Evolutionary conservation across 495 filamentous ascomycete species (phyloP), one percentile per base, ranked within the genome.

Genomic region (Hyaloscypha finlandica): DNA sequence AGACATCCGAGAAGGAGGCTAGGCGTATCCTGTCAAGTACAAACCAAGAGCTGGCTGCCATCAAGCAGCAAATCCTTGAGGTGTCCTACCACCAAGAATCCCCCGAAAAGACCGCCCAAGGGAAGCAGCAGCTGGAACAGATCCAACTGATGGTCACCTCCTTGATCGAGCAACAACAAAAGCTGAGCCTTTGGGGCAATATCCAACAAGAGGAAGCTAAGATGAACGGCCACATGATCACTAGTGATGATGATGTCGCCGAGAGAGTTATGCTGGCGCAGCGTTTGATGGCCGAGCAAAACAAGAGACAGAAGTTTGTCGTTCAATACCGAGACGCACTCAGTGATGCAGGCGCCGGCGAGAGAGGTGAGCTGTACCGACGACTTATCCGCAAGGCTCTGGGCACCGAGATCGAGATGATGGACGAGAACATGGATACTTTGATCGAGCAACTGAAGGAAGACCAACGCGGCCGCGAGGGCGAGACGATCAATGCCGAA

Each of bases 1-100:
- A 88, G 39, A 78, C 80, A 16, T 86, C 86, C 29, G 79, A 85
- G 55, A 76, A 74, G 33, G 88, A 89, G 56, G 86, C 86, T 3
- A 76, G 82, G 52, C 81, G 85, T 5, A 83, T 89, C 56, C 74
- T 86, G 11, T 69, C 68, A 29, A 83, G 82, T 64, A 81, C 85
- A 4, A 78, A 84, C 42, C 81, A 77, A 9, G 88, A 90, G 70
- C 73, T 88, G 16, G 77, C 79, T 6, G 77, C 76, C 8, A 75
- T 87, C 25, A 78, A 77, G 29, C 76, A 79, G 32, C 76, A 84
- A 63, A 77, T 85, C 30, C 72, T 79, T 29, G 85, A 86, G 30
- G 72, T 85, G 6, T 76, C 81, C 30, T 68, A 69, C 8, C 74
- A 77, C 39, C 51, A 52, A 12, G 72, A 72, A 16, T 31, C 63